Evolutionary conservation across 352 stramenopile species (phyloP).

Genomic region (Pythium biforme): DNA sequence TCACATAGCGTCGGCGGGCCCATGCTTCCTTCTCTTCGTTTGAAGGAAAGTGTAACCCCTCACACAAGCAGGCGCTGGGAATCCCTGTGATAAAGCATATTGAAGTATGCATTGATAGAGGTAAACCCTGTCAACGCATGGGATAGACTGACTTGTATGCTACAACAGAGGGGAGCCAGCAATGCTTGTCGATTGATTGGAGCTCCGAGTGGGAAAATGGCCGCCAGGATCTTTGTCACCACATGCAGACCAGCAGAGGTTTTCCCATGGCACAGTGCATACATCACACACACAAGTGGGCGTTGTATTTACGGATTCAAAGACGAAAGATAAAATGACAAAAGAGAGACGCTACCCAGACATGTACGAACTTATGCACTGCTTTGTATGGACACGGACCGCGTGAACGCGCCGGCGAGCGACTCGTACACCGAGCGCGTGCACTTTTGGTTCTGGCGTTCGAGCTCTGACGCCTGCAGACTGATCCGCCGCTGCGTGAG

Average conservation of each 20-base stretch:
- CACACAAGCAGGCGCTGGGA: no score
- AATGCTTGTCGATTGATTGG: no score
- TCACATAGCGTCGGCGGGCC: constrained; percentile 44
- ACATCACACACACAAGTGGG: no score
- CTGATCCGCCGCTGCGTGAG: constrained; percentile 44
- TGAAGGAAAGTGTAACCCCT: neutral
- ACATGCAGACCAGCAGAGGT: no score
- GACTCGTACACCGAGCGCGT: constrained; percentile 54
- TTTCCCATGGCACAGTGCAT: no score
- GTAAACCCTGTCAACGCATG: no score
- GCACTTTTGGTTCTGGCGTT: constrained; percentile 50
- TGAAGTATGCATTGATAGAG: neutral
- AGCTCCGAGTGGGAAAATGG: no score
- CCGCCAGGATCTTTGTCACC: no score
- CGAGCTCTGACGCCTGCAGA: constrained; percentile 50
- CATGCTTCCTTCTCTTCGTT: constrained; percentile 24
- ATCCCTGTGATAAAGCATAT: neutral
- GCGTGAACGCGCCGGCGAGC: constrained; percentile 19
- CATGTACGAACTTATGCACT: neutral
- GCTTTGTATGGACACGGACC: constrained; percentile 7
- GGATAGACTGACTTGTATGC: neutral
- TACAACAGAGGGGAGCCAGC: neutral
- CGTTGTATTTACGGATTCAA: neutral
- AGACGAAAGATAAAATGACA: neutral
- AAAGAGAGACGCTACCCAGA: no score